Base-by-base conservation (phyloP, 352 stramenopile genomes). In the Globisporangium uncinulatum region DNA sequence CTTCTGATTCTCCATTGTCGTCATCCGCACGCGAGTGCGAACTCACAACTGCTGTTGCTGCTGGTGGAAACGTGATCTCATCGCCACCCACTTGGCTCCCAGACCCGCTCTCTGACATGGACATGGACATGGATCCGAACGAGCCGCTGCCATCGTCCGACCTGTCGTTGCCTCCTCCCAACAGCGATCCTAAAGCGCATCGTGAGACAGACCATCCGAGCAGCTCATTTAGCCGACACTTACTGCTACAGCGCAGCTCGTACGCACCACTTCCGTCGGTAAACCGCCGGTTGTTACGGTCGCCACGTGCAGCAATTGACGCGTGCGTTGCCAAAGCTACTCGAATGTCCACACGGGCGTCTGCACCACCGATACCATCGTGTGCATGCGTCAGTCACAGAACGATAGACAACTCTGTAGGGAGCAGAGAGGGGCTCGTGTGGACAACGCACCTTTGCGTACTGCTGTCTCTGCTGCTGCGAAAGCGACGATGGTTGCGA, bases 181-280 rank as follows among this genome's bases (percentile, higher is more conserved):
- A 21, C 42, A 58, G 43, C 50, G 57, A 58, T 47, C 32, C 56
- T 62, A 6, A 39, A 8, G 34, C 34, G 34, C 34, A 6, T 39
- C 34, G 34, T 39, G 34, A 39, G 34, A 8, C 34, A 39, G 34
- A 8, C 34, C 34, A 39, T 8, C 34, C 6, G 34, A 39, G 34
- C 34, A 13, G 34, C 34, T 39, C 34, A 39, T 13, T 29, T 29
- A 29, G 24, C 1, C 24, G 24, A 4, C 24, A 29, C 24, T 29
- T 29, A 29, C 24, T 29, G 24, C 24, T 29, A 29, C 24, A 29
- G 24, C 24, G 4, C 24, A 47, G n/a, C 14, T n/a, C 2, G 11
- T 37, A 29, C 55, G 37, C 56, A 61, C 56, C 56, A 49, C 56
- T 61, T 55, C 47, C 47, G 21, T 54, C 54, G 45, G 34, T 50